phyloP scores from a whole-genome alignment of 345 rosid species.

The Syzygium jambos region DNA sequence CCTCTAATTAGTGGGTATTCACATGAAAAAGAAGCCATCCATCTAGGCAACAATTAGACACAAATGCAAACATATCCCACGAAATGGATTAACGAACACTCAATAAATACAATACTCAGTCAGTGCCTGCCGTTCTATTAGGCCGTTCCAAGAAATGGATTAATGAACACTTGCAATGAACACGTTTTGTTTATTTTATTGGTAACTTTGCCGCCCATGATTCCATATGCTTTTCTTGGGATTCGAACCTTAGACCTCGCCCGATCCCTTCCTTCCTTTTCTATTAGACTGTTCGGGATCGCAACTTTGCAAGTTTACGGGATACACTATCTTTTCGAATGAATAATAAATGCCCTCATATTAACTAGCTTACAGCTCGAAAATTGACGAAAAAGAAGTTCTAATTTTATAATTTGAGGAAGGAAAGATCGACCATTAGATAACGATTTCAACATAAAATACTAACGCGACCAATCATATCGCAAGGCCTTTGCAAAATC shows the following conservation, averaged over 20 bases:
- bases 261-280: neutral
- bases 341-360: neutral
- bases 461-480: neutral
- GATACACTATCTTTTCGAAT: rapidly evolving
- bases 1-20: too few species aligned
- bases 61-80: too few species aligned
- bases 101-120: too few species aligned
- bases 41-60: too few species aligned
- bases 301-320: neutral
- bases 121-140: too few species aligned
- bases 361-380: neutral
- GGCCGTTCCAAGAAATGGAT: too few species aligned
- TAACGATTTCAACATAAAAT: neutral
- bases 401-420: neutral
- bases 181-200: too few species aligned
- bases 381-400: neutral
- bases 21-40: too few species aligned
- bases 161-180: too few species aligned
- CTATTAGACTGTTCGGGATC: rapidly evolving
- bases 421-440: neutral
- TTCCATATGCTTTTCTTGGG: neutral
- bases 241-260: neutral
- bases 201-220: neutral
- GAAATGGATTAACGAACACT: too few species aligned
- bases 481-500: neutral